Evolutionary conservation across 306 rosid species (phyloP).

Genomic region (Adenanthera pavonina): DNA sequence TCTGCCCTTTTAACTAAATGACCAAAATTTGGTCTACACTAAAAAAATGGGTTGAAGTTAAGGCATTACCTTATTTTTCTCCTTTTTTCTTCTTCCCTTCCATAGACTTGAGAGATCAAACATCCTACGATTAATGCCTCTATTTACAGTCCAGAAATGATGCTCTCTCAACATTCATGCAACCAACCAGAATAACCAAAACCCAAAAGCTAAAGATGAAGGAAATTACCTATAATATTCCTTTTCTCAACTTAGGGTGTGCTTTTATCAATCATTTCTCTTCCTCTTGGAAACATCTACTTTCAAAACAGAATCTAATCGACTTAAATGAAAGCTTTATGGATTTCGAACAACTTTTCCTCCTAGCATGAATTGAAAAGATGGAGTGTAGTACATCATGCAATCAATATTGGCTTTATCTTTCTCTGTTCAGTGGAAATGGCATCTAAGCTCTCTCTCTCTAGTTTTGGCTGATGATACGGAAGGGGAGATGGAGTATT

Average conservation of each 20-base stretch:
- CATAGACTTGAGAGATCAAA: neutral
- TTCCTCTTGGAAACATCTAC: neutral
- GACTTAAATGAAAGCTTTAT: neutral
- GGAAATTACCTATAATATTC: neutral
- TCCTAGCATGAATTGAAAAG: neutral
- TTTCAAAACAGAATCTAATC: neutral
- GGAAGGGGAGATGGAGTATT: too few species aligned
- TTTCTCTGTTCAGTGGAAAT: too few species aligned
- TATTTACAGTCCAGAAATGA: neutral
- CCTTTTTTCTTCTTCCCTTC: neutral
- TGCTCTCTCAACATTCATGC: neutral
- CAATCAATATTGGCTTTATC: too few species aligned
- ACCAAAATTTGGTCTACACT: neutral
- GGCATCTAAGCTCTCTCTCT: too few species aligned
- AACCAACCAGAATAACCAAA: neutral
- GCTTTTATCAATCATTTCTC: neutral
- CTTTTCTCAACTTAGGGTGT: neutral
- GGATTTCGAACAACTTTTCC: neutral
- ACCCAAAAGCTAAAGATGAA: neutral
- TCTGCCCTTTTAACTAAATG: neutral
- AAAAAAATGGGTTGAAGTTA: neutral
- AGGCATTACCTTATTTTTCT: neutral
- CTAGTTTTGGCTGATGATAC: too few species aligned
- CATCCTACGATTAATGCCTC: neutral
- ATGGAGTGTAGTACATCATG: neutral